Evolutionary conservation across 192 early-diverging fungal species (phyloP), one percentile per base, ranked within the genome.

Genomic region (Dissophora ornata): DNA sequence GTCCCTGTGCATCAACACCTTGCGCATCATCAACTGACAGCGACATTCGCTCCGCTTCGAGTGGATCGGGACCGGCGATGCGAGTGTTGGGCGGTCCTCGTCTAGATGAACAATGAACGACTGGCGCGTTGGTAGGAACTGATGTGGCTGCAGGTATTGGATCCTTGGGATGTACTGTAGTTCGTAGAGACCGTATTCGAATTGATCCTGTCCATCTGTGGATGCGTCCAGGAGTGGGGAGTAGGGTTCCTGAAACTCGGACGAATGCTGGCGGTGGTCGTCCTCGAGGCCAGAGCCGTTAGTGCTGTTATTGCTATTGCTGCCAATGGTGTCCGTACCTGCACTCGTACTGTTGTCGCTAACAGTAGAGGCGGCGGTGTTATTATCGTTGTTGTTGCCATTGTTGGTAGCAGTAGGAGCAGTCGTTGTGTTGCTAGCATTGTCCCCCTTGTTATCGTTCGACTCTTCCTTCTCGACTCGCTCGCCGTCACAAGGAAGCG

Each of bases 1-100:
- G 36, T 75, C 71, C 2, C 56, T 47, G 8, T 75, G 71, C 63
- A 75, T 60, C 44, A 75, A 48, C 12, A 45, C 71, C 50, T 75
- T 75, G 42, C 71, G 71, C 63, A 75, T 67, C 71, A 75, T 75
- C n/a, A 75, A 42, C 42, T 75, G 71, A 33, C 71, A 75, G 8
- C 71, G 71, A 53, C 71, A 75, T 46, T 75, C 71, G 7, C 55
- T 60, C 6, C 63, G 47, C 25, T 45, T 59, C 9, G 62, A 66
- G 25, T 64, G 61, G 18, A 57, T 40, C 2, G 71, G 71, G 6
- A 75, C 71, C 1, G 71, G 71, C 1, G 71, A 75, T 3, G 71
- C 71, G 34, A 75, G 30, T 0, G 71, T 75, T 4, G 71, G 71
- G 9, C 71, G 71, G 34, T 75, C 71, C 32, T 75, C 71, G 32